Base-by-base conservation (phyloP, 192 early-diverging fungal species). In the Spizellomyces punctatus region DNA sequence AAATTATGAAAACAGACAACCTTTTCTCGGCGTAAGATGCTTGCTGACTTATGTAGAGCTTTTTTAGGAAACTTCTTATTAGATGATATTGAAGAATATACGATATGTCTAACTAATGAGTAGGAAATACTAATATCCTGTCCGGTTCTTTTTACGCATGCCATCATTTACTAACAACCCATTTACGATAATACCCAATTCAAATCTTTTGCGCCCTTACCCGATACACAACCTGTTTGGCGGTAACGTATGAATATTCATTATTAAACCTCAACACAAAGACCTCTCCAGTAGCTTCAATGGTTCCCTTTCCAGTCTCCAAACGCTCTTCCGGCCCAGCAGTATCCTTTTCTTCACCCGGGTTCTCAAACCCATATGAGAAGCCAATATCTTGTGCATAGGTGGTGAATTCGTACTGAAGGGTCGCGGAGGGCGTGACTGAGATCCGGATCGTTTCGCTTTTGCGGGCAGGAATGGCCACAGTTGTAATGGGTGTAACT, bases 201-300 rank as follows among this genome's bases (percentile, higher is more conserved):
- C 27, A 36, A 36, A 36, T 36, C 27, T 36, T 36, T 36, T 36
- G 27, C 27, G 27, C 27, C 27, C 27, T 36, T 36, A 54, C 50
- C 14, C 50, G 50, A 19, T 54, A 54, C 12, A 54, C 50, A 2
- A 76, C 74, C 62, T 43, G n/a, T 62, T 76, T 76, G 16, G 12
- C 72, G 42, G 68, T 76, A n/a, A 76, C 44, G 21, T 63, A 66
- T 10, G 72, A 76, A 44, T 54, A 76, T 22, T 21, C 21, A 58
- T 76, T 76, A 52, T 50, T 43, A 10, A 76, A 68, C 61, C 10
- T 42, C 46, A 76, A n/a, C 6, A 67, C 57, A 19, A 76, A 10
- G 16, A 47, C 22, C 45, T 21, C 63, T 44, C 41, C 49, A 19
- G n/a, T 17, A 0, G 49, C 21, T 27, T 63, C 47, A 3, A 52